A percentile compares a stretch with the other conserved stretches of the same genome.
Conservation (phyloP, 805 yeast genomes). For the Grigorovia yakushimaensis region DNA sequence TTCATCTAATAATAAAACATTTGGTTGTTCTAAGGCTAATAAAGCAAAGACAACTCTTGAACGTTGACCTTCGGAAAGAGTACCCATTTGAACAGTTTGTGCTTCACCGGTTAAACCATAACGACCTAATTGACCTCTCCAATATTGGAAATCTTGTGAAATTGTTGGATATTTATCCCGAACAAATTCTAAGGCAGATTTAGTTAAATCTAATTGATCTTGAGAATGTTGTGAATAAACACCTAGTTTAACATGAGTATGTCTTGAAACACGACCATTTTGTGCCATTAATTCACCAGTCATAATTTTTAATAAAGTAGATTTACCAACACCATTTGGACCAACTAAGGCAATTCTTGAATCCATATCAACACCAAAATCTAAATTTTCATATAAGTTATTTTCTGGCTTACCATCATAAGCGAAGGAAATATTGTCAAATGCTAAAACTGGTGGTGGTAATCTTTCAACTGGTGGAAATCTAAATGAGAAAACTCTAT, state of each 20-base stretch:
- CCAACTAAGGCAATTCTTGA: conserved; percentile 96
- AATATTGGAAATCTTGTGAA: conserved; percentile 97
- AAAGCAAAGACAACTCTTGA: conserved; percentile 97
- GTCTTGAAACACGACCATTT: conserved; percentile 91
- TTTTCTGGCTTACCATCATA: conserved; percentile 78
- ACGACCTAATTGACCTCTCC: conserved; percentile 97
- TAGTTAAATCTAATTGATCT: conserved; percentile 93
- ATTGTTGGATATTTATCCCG: conserved; percentile 84
- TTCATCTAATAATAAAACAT: conserved; percentile 91
- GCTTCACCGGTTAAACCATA: conserved; percentile 98
- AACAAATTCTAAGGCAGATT: conserved; percentile 91
- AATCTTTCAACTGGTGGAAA: conserved; percentile 94
- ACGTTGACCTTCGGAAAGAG: conserved; percentile 97
- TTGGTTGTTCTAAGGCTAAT: conserved; percentile 90
- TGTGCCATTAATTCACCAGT: conserved; percentile 89
- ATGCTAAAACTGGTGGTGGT: conserved; percentile 97
- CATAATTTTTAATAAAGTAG: conserved; percentile 91
- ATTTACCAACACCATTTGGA: conserved; percentile 98
- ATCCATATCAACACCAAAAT: conserved; percentile 99
- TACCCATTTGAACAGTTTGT: conserved; percentile 97
- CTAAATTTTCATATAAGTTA: conserved; percentile 80
- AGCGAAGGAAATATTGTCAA: conserved; percentile 88
- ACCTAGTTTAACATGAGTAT: conserved; percentile 95
- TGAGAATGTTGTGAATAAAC: conserved; percentile 98
- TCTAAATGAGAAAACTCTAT: conserved; percentile 86